Evolutionary conservation across 1,139 yeast genomes (phyloP), one percentile per base, ranked within the genome.

Genomic region (Saccharomycopsis hybrid): DNA sequence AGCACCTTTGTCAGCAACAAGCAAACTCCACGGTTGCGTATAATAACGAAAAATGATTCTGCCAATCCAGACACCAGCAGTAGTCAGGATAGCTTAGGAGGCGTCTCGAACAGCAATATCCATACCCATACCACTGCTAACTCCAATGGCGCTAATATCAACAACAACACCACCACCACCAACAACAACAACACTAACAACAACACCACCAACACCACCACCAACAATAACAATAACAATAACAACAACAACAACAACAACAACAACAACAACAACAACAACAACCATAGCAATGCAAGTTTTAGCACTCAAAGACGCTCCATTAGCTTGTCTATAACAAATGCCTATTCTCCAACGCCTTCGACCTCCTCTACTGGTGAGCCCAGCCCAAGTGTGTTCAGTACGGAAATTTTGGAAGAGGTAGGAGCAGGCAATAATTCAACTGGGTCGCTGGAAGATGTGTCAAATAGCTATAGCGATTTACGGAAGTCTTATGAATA

Each of bases 351-450:
- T 1, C 51, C 56, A 5, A 58, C 64, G 1, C 49, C 49, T n/a
- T 48, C 53, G 5, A 53, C 60, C 1, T 57, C 62, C 1, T 48
- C 52, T 9, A 53, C 59, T 1, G 59, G 62, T 29, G 64, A 60
- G n/a, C 55, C 47, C 4, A 59, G 65, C 36, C 36, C 56, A 9
- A 63, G 67, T n/a, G 52, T 65, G 43, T 66, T 66, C 52, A 62
- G 66, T 39, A 68, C 69, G 1, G 72, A 66, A 57, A 63, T 68
- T 42, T 60, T 67, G 42, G 70, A 69, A 1, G 70, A 67, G 28
- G 59, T 67, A 46, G 68, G 65, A 13, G 58, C 55, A 1, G 46
- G 54, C 45, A 18, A 49, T 43, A 44, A 45, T 41, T 43, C 47
- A 30, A 46, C 30, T 29, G 46, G 35, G 35, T 53, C 50, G 46